Evolutionary conservation across 75 land plant genomes (phyloP).

Genomic region (Pinus tabuliformis): DNA sequence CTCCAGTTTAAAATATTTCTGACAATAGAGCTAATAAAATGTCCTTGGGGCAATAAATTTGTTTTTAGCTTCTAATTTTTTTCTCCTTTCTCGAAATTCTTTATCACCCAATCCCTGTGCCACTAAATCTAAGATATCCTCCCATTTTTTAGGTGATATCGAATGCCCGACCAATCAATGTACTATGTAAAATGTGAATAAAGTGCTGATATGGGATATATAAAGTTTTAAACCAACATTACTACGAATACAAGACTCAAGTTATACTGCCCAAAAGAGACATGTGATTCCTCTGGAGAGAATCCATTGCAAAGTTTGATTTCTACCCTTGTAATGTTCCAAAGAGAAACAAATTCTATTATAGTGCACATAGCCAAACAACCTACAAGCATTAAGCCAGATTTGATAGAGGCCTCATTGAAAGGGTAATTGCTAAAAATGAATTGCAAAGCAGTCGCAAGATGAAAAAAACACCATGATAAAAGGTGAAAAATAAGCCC

Average conservation of each 20-base stretch:
- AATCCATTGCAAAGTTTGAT: too few species aligned
- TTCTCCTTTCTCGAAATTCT: not conserved
- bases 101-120: not conserved
- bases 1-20: not conserved
- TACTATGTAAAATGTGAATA: conserved; percentile 86
- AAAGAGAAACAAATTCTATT: too few species aligned
- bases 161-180: conserved; percentile 96
- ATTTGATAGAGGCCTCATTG: too few species aligned
- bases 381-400: too few species aligned
- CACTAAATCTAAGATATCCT: conserved; percentile 41
- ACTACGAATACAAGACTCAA: conserved; percentile 63
- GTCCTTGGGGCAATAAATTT: conserved; percentile 4
- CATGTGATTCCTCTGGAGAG: too few species aligned
- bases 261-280: too few species aligned
- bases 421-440: too few species aligned
- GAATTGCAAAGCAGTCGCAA: too few species aligned
- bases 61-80: not conserved
- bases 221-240: conserved; percentile 88
- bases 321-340: too few species aligned
- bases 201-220: conserved; percentile 86
- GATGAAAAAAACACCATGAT: too few species aligned
- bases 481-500: too few species aligned
- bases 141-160: conserved; percentile 85
- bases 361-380: too few species aligned
- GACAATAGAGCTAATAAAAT: not conserved